Evolutionary conservation across 331 rosid genomes (phyloP), one percentile per base, ranked within the genome.

Genomic region (Arachis monticola): DNA sequence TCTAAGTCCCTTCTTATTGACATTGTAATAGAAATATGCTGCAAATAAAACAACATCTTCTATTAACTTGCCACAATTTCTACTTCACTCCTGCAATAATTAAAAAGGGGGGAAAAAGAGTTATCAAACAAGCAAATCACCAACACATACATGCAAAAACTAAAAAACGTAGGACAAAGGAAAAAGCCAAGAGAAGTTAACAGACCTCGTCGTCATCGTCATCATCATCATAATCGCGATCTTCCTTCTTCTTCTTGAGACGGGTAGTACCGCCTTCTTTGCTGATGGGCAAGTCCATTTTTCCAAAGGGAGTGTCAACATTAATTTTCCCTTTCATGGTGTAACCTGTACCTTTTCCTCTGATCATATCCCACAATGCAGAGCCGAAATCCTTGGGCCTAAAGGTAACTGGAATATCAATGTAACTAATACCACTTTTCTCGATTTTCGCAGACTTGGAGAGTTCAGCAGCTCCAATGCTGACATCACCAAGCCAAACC

Each of bases 281-380:
- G 89, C 81, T 80, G 68, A 95, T 86, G 63, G 99, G 99, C 79
- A 95, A 73, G 74, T 95, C 90, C 98, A 92, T 92, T 69, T 87
- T 76, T 68, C 99, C 97, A 52, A 92, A 95, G 52, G 99, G 99
- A 10, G 97, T 95, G 75, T 95, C 97, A 44, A 87, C 96, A 84
- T 89, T 63, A 55, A 95, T 76, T 74, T 89, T 22, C 56, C 99
- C 99, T 76, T 87, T 95, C 64, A 95, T 67, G 82, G 82, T 61
- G 82, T 95, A 95, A 74, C 93, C 93, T 0, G 91, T 92, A 6
- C 99, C 98, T 76, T 13, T 86, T 74, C 98, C 98, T 75, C 99
- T 88, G n/a, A 95, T 92, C 93, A 92, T 95, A 79, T 92, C 97
- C 99, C 99, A 95, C 10, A 95, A 71, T 1, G 98, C 99, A 76